Percentiles rank a stretch among this genome's conserved stretches.
Evolutionary conservation across 441 rosid species (phyloP).

Genomic region (Pelargonium australe): DNA sequence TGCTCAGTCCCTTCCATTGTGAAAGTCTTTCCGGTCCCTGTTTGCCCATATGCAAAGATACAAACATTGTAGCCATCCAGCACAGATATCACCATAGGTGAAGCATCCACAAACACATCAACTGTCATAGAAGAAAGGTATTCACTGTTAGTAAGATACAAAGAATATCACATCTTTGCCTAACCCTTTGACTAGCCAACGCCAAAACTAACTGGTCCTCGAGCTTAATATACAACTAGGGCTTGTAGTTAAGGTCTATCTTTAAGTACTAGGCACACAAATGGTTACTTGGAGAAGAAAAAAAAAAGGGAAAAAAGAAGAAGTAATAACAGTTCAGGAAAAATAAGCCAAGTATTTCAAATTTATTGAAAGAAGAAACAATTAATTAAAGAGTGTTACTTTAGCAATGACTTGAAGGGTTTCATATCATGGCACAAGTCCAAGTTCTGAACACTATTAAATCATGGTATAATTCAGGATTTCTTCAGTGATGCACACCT

Average conservation of each 20-base stretch:
- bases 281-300: neutral
- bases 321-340: neutral
- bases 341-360: neutral
- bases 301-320: neutral
- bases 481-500: slow-evolving; percentile 37
- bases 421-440: neutral
- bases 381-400: neutral
- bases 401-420: neutral
- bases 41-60: slow-evolving; percentile 91
- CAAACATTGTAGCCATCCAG: slow-evolving; percentile 95
- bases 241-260: neutral
- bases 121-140: slow-evolving; percentile 33
- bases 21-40: slow-evolving; percentile 89
- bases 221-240: neutral
- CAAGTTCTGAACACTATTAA: neutral
- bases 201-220: neutral
- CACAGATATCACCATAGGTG: slow-evolving; percentile 76
- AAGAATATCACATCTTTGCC: neutral
- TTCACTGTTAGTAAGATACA: neutral
- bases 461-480: neutral
- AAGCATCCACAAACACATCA: slow-evolving; percentile 80
- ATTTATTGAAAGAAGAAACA: slow-evolving; percentile 1
- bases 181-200: neutral
- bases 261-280: neutral
- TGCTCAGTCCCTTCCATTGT: slow-evolving; percentile 88